Evolutionary conservation across 164 flowering plant species (phyloP).

Genomic region (Dillenia suffruticosa): DNA sequence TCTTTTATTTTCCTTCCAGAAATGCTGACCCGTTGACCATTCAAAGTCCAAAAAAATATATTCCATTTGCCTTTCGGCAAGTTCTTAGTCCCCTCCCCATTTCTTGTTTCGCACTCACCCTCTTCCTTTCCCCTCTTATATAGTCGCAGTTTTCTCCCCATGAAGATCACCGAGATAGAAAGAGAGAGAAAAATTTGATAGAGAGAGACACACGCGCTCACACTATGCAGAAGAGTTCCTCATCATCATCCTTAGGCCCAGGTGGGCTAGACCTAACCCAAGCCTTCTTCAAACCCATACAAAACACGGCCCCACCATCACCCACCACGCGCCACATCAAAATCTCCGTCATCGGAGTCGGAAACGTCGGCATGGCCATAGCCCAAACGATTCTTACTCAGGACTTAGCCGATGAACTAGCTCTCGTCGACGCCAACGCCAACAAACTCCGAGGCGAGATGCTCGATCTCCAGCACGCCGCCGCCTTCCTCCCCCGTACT

Average conservation of each 20-base stretch:
- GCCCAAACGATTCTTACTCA: slow-evolving; percentile 78
- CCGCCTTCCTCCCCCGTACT: slow-evolving; percentile 80
- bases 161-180: neutral
- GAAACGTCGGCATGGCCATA: slow-evolving; percentile 80
- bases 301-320: slow-evolving; percentile 34
- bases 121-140: too few relatives aligned
- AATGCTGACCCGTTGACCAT: too few relatives aligned
- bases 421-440: slow-evolving; percentile 58
- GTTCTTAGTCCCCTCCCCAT: too few relatives aligned
- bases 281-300: slow-evolving; percentile 53
- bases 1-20: too few relatives aligned
- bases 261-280: slow-evolving; percentile 51
- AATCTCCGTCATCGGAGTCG: slow-evolving; percentile 70
- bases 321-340: slow-evolving; percentile 54
- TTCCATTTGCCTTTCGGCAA: too few relatives aligned
- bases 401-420: slow-evolving; percentile 59
- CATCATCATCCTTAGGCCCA: slow-evolving; percentile 46
- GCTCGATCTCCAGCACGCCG: slow-evolving; percentile 78
- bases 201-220: too few relatives aligned
- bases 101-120: too few relatives aligned
- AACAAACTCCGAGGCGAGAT: slow-evolving; percentile 70
- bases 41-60: too few relatives aligned
- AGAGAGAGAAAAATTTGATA: too few relatives aligned
- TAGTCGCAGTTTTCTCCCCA: neutral
- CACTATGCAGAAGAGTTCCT: slow-evolving; percentile 35